Evolutionary conservation across 106 monocot genomes (phyloP).

Genomic region (Amphibolis antarctica): DNA sequence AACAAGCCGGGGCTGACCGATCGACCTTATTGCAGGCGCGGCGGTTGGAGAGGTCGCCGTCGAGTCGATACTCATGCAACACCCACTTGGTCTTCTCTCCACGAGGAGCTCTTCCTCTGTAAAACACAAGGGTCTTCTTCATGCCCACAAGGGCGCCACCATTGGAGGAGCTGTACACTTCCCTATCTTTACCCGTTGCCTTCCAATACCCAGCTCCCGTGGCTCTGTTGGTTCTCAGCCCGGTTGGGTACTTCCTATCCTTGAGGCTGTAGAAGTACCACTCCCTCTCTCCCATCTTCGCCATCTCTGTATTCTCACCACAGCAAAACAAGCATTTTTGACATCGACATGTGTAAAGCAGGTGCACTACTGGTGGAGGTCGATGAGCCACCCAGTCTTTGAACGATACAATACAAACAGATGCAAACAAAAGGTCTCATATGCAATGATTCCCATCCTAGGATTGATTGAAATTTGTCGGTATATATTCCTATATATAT

Average conservation of each 20-base stretch:
- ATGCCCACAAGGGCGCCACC: conserved; percentile 67
- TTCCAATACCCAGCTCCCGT: conserved; percentile 95
- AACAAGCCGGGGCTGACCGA: too few species aligned
- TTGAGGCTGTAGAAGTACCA: conserved; percentile 93
- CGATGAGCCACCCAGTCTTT: too few species aligned
- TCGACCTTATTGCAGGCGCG: conserved; percentile 41
- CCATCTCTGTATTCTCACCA: conserved; percentile 29
- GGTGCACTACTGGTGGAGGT: neutral
- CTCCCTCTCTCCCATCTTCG: conserved; percentile 91
- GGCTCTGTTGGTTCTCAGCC: conserved; percentile 78
- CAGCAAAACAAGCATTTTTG: neutral
- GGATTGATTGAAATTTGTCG: too few species aligned
- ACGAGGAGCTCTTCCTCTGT: conserved; percentile 85
- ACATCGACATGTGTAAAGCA: neutral
- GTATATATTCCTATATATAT: too few species aligned
- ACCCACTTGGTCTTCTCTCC: conserved; percentile 99
- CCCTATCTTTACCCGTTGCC: conserved; percentile 97
- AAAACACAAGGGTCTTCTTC: conserved; percentile 98
- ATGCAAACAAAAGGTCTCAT: neutral
- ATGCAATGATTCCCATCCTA: too few species aligned
- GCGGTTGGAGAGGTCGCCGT: conserved; percentile 65
- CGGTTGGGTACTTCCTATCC: conserved; percentile 91
- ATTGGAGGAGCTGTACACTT: conserved; percentile 35
- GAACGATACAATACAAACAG: neutral
- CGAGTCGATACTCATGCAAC: conserved; percentile 93